Evolutionary conservation across 352 stramenopile genomes (phyloP), one percentile per base, ranked within the genome.

Genomic region (Aphanomyces invadans): DNA sequence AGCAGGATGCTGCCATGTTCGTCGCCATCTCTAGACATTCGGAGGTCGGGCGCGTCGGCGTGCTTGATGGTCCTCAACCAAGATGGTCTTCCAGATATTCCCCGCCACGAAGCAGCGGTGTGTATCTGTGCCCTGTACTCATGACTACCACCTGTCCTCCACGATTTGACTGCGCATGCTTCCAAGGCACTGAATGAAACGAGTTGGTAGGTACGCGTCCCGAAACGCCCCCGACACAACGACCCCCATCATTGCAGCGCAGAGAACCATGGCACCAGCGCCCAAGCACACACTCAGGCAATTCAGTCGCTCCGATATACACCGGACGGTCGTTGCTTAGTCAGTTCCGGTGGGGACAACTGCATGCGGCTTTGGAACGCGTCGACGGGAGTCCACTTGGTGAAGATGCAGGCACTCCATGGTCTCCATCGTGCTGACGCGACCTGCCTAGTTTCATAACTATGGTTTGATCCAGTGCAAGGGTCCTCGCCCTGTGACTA

Each of bases 21-120:
- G n/a, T n/a, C n/a, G n/a, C n/a, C n/a, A n/a, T n/a, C n/a, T n/a
- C 1, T 57, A 57, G 88, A 96, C 66, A 90, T 95, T 46, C 84
- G 88, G 49, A 77, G 82, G 46, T 95, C 86, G 0, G 88, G 88
- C 21, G 70, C 82, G 0, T 92, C 86, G 0, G 88, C 88, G 3
- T 96, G 88, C 70, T 65, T 95, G 55, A 74, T 89, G 23, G 91
- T 77, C 65, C 74, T 95, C 9, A 92, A 92, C 65, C 77, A 83
- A 12, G 76, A 95, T 62, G 80, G 80, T 17, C 56, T 70, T 25
- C 78, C 84, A 0, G 70, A 62, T 45, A 68, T 80, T 42, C 82
- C 82, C 0, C 71, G 76, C 0, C 73, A 80, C 4, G 26, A 32
- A 17, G 23, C 25, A 11, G 15, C 44, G 5, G 23, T 1, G 17